phyloP scores from a whole-genome alignment of 2,329 filamentous ascomycete genomes.

The Shiraia bambusicola region DNA sequence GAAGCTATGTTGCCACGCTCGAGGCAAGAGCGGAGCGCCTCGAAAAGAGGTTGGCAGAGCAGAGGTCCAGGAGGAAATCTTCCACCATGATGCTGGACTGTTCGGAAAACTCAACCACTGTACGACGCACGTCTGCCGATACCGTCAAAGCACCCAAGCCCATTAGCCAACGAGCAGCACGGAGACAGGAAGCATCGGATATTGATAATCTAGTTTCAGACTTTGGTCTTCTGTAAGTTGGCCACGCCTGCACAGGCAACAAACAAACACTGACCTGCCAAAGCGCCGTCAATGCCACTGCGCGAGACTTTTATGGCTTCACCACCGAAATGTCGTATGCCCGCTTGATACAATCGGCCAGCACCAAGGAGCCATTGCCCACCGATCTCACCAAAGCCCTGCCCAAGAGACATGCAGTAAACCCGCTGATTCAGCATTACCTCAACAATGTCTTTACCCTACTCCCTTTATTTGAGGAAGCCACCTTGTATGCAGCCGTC shows the following conservation, averaged over 20 bases:
- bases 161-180: conserved; percentile 46
- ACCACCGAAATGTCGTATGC: conserved; percentile 90
- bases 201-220: conserved; percentile 92
- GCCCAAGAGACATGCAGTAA: conserved; percentile 70
- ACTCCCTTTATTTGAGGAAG: conserved; percentile 81
- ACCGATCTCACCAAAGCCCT: conserved; percentile 60
- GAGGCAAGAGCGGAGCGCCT: conserved; percentile 88
- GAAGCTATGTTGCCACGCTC: conserved; percentile 95
- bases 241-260: background rate
- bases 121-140: conserved; percentile 50
- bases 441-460: conserved; percentile 78
- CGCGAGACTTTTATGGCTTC: conserved; percentile 88
- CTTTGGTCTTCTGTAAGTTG: conserved; percentile 84
- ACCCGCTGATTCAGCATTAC: conserved; percentile 76
- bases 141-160: conserved; percentile 36
- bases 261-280: conserved; percentile 9
- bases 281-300: conserved; percentile 93
- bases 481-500: conserved; percentile 72
- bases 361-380: conserved; percentile 71
- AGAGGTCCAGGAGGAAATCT: conserved; percentile 69
- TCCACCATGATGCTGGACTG: conserved; percentile 66
- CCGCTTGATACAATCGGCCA: conserved; percentile 80
- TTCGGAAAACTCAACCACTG: conserved; percentile 53
- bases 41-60: conserved; percentile 68
- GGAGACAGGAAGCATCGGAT: conserved; percentile 72